Conservation (phyloP, 768 basidiomycete species). For the Rhizopogon salebrosus region DNA sequence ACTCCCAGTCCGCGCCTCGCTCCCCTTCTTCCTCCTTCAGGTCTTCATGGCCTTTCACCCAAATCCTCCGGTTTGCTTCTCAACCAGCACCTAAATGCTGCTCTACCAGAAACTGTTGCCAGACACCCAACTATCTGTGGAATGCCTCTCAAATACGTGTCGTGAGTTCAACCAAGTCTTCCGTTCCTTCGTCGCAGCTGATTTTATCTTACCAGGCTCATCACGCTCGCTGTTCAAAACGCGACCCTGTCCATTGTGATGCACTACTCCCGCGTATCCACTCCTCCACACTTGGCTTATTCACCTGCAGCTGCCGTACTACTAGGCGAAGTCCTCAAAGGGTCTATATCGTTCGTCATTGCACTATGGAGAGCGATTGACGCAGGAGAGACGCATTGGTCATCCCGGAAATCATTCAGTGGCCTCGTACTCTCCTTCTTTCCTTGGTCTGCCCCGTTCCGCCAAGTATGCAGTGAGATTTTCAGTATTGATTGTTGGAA, state of each 20-base stretch:
- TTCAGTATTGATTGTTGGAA: conserved; percentile 96
- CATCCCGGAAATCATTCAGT: conserved; percentile 36
- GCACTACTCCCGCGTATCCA: conserved; percentile 96
- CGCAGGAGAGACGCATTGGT: conserved; percentile 34
- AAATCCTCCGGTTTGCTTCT: conserved; percentile 32
- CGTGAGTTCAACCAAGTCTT: conserved; percentile 42
- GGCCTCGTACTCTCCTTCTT: conserved; percentile 31
- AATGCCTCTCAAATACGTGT: conserved; percentile 74
- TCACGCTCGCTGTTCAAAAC: conserved; percentile 92
- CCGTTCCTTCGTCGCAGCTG: conserved; percentile 1
- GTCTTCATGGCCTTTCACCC: conserved; percentile 36
- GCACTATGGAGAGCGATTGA: conserved; percentile 57
- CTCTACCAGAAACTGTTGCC: conserved; percentile 22
- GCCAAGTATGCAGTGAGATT: conserved; percentile 62
- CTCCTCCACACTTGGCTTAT: conserved; percentile 72
- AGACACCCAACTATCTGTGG: conserved; percentile 57
- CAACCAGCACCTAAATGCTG: conserved; percentile 29
- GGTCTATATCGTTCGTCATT: conserved; percentile 84
- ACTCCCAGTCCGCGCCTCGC: conserved; percentile 38
- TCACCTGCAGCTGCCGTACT: conserved; percentile 94
- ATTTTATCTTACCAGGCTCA: conserved; percentile 36
- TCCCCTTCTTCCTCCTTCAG: conserved; percentile 46
- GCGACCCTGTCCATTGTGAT: conserved; percentile 94
- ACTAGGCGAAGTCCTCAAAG: conserved; percentile 91
- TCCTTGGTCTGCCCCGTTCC: conserved; percentile 46